Base-by-base conservation (phyloP, 768 basidiomycete genomes). In the Boletus tylopilopsis region DNA sequence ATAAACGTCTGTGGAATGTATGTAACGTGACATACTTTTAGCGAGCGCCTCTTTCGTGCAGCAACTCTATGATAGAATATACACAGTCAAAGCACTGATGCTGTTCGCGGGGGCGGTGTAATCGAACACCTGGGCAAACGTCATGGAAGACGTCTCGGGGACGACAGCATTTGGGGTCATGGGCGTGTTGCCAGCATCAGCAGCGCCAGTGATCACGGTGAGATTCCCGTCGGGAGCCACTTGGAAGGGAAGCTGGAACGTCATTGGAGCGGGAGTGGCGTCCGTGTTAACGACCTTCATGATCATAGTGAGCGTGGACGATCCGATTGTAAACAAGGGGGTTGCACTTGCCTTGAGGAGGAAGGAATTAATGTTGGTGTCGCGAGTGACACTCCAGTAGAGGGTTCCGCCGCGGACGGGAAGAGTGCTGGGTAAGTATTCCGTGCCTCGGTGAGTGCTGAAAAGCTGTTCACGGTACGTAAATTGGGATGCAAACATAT, bases 391-490 rank as follows among this genome's bases (percentile, higher is more conserved):
- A 52, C 81, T 83, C 85, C 85, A 87, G 64, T 80, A 76, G 2
- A 82, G 60, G 1, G 79, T 78, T 10, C 80, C 81, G 4, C 53
- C 59, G 1, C 55, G 43, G 29, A 49, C 64, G 0, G 84, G 83
- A 0, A 83, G 71, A 0, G 81, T 85, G 60, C 79, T 84, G 3
- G 84, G 80, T 1, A 86, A 60, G 57, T 83, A 85, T 55, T 76
- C 74, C 35, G 82, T 79, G 6, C 85, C 85, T 34, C 76, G 68
- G 61, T 85, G 81, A 16, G 73, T 53, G 47, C 81, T 79, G 70
- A 86, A 86, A 30, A 87, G 71, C 84, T 86, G 53, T 21, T 11
- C 2, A 24, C 19, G 2, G 15, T 22, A 12, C 0, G 30, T 63
- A 13, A 58, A 30, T 21, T 13, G 21, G 13, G 12, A 12, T 12